Conservation (phyloP, 306 rosid species). For the Prunus armeniaca region DNA sequence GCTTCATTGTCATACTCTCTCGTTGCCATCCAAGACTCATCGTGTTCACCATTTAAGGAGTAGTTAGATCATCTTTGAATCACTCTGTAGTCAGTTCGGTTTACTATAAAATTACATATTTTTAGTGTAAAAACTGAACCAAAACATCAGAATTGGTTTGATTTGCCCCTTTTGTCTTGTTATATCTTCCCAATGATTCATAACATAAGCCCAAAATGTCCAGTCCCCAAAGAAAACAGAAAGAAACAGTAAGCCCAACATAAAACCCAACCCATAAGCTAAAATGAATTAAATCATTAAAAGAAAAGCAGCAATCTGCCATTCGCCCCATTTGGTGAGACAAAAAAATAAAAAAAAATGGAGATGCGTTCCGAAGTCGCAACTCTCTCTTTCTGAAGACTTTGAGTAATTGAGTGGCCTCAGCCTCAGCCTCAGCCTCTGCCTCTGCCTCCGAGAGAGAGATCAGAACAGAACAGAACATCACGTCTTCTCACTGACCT, state of each 20-base stretch:
- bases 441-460: constrained; percentile 1
- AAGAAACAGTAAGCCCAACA: neutral
- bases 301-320: neutral
- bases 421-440: neutral
- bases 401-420: neutral
- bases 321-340: neutral
- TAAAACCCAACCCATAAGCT: neutral
- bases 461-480: neutral
- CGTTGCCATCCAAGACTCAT: no score
- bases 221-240: neutral
- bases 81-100: no score
- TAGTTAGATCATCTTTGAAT: no score
- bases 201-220: neutral
- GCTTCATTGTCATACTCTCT: no score
- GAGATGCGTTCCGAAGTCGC: constrained; percentile 16
- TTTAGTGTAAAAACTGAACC: no score
- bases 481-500: neutral
- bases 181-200: neutral
- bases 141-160: no score
- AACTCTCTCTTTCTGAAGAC: neutral
- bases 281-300: neutral
- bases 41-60: no score
- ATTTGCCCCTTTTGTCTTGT: no score
- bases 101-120: no score
- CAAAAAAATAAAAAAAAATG: neutral